A percentile compares a stretch with the other conserved stretches of the same genome.
Evolutionary conservation across 1,284 basidiomycete genomes (phyloP).

Genomic region (Omphalotus olearius): DNA sequence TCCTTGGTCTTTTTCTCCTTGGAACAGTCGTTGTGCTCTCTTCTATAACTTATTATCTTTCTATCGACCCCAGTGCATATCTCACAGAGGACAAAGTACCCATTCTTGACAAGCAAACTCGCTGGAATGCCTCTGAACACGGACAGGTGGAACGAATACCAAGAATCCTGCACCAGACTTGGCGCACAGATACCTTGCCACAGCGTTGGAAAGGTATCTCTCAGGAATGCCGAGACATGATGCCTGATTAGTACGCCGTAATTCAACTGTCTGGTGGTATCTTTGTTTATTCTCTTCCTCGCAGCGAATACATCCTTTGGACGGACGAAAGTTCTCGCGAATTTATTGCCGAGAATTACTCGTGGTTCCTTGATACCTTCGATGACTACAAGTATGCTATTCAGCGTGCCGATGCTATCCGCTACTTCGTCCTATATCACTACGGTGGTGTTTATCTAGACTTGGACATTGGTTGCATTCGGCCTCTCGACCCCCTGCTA

Average conservation of each 20-base stretch:
- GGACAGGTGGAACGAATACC: slow-evolving; percentile 75
- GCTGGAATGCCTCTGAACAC: slow-evolving; percentile 59
- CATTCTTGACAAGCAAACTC: slow-evolving; percentile 42
- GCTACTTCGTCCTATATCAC: slow-evolving; percentile 95
- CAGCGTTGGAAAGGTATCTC: slow-evolving; percentile 79
- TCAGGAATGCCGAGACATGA: slow-evolving; percentile 79
- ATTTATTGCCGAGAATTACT: slow-evolving; percentile 86
- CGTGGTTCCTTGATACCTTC: slow-evolving; percentile 91
- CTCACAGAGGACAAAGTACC: slow-evolving; percentile 79
- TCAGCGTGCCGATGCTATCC: slow-evolving; percentile 95
- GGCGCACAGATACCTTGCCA: slow-evolving; percentile 91
- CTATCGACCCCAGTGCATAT: slow-evolving; percentile 76
- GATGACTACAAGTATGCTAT: slow-evolving; percentile 93
- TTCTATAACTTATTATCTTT: slow-evolving; percentile 87
- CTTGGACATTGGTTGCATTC: slow-evolving; percentile 92
- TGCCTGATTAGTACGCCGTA: slow-evolving; percentile 88
- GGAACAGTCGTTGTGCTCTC: slow-evolving; percentile 93
- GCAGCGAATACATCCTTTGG: slow-evolving; percentile 95
- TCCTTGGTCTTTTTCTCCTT: slow-evolving; percentile 82
- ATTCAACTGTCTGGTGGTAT: slow-evolving; percentile 14
- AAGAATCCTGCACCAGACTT: slow-evolving; percentile 96
- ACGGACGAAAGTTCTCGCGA: slow-evolving; percentile 88
- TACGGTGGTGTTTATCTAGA: slow-evolving; percentile 97
- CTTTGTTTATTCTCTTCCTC: slow-evolving; percentile 17
- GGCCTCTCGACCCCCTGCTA: slow-evolving; percentile 87